Evolutionary conservation across 2,329 filamentous ascomycete genomes (phyloP), one percentile per base, ranked within the genome.

Genomic region (Neopestalotiopsis sp.): DNA sequence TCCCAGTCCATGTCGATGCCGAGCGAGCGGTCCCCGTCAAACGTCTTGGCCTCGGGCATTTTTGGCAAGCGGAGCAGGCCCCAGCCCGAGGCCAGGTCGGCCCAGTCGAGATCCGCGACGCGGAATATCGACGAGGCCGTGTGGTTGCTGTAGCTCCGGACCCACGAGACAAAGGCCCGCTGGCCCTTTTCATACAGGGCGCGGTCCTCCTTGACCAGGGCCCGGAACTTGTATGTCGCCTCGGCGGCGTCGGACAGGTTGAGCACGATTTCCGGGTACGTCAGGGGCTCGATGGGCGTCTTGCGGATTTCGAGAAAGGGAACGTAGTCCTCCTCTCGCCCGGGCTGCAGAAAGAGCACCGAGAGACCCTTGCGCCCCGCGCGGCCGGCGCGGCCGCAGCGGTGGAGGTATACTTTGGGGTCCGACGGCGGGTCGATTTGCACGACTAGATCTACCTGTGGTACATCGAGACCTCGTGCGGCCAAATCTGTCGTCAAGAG

Each of bases 401-500:
- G 91, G 80, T 99, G 96, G 70, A 99, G 94, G 76, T 98, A 98
- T 12, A 93, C 94, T 79, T 98, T 98, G 0, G 95, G 94, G 75
- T 98, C 95, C 56, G 92, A 94, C 1, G 76, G 94, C 81, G 75
- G 92, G 77, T 98, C 95, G 58, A 98, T 85, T 78, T 98, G 95
- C 0, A 97, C 88, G 4, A 98, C 95, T 1, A 98, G 86, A 77
- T 98, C 95, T 52, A 98, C 94, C 68, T 94, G 90, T 0, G 95
- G 94, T 67, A 98, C 96, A 78, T 98, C 95, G 4, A 98, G 87
- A 14, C 95, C 95, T 70, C 95, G 90, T 2, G 95, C 94, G 2
- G 95, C 94, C 32, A 98, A 90, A 78, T 98, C 95, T 20, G 96
- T 98, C 6, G 95, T 98, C 6, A 99, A 85, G 12, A 99, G 89